Percentiles rank a stretch among this genome's conserved stretches.
Evolutionary conservation across 78 protist species (phyloP).

Genomic region (Ministeria vibrans): DNA sequence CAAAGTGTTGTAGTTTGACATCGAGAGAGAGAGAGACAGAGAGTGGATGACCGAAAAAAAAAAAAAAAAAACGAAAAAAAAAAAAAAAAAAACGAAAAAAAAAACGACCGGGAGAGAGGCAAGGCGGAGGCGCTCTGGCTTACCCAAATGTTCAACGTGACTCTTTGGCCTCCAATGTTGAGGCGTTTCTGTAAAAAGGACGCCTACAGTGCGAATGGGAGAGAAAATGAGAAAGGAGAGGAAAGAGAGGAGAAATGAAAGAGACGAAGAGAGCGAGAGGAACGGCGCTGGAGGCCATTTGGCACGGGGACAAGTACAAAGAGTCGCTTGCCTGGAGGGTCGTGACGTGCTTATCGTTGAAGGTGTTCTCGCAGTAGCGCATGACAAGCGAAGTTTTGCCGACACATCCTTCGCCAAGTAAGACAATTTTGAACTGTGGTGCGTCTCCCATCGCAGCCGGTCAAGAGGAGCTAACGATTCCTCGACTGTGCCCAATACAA

Average conservation of each 20-base stretch:
- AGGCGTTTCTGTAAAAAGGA: slow-evolving; percentile 56
- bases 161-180: slow-evolving; percentile 43
- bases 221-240: background rate
- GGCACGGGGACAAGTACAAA: too few species aligned
- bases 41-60: too few species aligned
- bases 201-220: slow-evolving; percentile 58
- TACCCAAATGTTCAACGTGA: slow-evolving; percentile 73
- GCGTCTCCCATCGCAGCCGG: too few species aligned
- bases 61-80: too few species aligned
- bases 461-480: too few species aligned
- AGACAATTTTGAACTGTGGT: slow-evolving; percentile 62
- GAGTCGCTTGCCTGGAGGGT: slow-evolving; percentile 28
- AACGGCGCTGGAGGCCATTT: background rate
- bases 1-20: too few species aligned
- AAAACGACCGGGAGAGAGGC: too few species aligned
- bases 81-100: too few species aligned
- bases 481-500: too few species aligned
- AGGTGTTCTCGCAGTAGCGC: slow-evolving; percentile 65
- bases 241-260: background rate
- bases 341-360: slow-evolving; percentile 58
- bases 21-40: too few species aligned
- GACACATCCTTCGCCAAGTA: slow-evolving; percentile 93
- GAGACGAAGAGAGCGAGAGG: background rate
- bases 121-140: too few species aligned
- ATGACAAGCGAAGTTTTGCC: slow-evolving; percentile 85